Base-by-base conservation (phyloP, 176 grass and related monocot genomes). In the Canna indica region DNA sequence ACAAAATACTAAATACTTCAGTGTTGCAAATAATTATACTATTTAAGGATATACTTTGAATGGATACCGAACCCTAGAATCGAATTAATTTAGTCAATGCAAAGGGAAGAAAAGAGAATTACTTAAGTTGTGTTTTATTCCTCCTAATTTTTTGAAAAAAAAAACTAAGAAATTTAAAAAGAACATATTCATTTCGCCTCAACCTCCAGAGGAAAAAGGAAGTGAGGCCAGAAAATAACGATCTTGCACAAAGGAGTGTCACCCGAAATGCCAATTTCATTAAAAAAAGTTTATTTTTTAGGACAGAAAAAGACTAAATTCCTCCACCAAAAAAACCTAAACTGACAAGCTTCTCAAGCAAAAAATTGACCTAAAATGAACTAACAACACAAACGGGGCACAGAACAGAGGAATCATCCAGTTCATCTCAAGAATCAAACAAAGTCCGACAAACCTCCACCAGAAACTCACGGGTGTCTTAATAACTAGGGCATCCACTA, bases 391-490 rank as follows among this genome's bases (percentile, higher is more conserved):
- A 18, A 77, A 50, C 3, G 12, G 2, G 72, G 48, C 65, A 48
- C 69, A 73, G 6, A 59, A 75, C 48, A 34, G 50, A 26, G 52
- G 35, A 12, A 67, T 70, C 36, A 41, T 38, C 68, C 36, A 41
- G 35, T 74, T 57, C 18, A n/a, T 22, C n/a, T 41, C 53, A 77
- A 78, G 46, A 69, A 68, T 4, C 67, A 33, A 85, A n/a, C 22
- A 46, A 32, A 64, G 35, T 28, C 25, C 0, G 70, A 32, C 35
- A 41, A 80, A 79, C 46, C 50, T 46, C 65, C 5, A 70, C 38
- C 47, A 27, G 31, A n/a, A 75, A 85, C 89, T 97, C 80, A 97
- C 89, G 4, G 89, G 81, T 16, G 54, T 85, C 66, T 73, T 83
- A 47, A 80, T 61, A 68, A 85, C 65, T 17, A 92, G 72, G 45